Percentiles rank a stretch among this genome's conserved stretches.
phyloP scores from a whole-genome alignment of 1,284 basidiomycete genomes.

The Ceratobasidium sp. region DNA sequence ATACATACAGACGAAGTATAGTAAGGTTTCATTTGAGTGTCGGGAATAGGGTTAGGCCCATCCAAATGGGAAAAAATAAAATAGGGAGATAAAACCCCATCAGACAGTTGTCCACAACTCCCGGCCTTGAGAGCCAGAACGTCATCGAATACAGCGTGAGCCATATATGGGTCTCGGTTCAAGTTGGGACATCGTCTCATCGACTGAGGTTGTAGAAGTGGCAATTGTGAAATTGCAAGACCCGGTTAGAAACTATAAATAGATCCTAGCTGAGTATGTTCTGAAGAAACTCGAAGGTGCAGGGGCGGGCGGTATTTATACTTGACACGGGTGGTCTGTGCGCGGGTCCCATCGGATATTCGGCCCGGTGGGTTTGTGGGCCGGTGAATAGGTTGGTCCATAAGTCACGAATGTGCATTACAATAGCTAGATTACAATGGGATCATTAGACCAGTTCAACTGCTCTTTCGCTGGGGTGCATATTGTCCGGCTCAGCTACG shows the following conservation, averaged over 20 bases:
- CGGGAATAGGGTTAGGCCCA: slow-evolving; percentile 34
- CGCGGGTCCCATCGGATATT: slow-evolving; percentile 40
- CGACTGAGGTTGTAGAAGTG: slow-evolving; percentile 39
- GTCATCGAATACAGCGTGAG: slow-evolving; percentile 36
- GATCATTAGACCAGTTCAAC: no score
- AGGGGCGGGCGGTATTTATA: slow-evolving; percentile 52
- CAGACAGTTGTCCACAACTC: slow-evolving; percentile 38
- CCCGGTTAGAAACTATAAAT: slow-evolving; percentile 52
- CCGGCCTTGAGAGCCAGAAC: slow-evolving; percentile 29
- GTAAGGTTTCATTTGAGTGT: background rate
- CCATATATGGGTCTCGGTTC: slow-evolving; percentile 37
- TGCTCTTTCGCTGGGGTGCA: no score
- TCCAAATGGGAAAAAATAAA: background rate
- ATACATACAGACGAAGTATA: background rate
- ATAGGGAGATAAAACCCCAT: slow-evolving; percentile 30
- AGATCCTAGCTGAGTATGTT: slow-evolving; percentile 90
- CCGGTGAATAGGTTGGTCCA: no score
- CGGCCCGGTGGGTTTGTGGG: slow-evolving; percentile 15
- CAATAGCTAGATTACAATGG: no score
- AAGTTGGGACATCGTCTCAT: slow-evolving; percentile 38
- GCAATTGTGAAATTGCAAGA: slow-evolving; percentile 39
- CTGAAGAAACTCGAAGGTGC: slow-evolving; percentile 54
- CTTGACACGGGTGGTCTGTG: slow-evolving; percentile 50
- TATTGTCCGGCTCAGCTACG: background rate
- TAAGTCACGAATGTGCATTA: no score